Evolutionary conservation across 441 rosid genomes (phyloP).

Genomic region (Metrosideros polymorpha): DNA sequence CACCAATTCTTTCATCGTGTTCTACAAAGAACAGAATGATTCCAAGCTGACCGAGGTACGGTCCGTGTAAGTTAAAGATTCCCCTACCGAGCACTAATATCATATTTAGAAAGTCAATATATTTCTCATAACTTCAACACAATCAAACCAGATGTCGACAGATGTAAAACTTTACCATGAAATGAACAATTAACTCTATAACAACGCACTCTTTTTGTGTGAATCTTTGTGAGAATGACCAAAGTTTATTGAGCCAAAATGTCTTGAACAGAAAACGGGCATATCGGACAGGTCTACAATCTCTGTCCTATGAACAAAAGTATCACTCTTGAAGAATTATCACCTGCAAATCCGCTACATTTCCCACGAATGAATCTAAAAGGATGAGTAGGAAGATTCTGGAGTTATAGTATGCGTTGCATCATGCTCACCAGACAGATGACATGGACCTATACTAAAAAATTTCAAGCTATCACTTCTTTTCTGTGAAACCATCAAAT

Average conservation of each 20-base stretch:
- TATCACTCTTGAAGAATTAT: background rate
- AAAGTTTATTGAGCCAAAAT: background rate
- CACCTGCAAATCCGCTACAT: background rate
- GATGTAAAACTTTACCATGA: background rate
- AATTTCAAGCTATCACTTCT: too few species aligned
- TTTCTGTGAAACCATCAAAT: too few species aligned
- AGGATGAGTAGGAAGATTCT: background rate
- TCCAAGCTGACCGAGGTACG: background rate
- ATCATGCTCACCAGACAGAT: background rate
- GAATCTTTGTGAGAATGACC: background rate
- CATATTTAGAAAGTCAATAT: background rate
- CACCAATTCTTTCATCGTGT: background rate
- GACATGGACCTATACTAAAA: background rate
- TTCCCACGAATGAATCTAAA: background rate
- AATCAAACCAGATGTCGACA: background rate
- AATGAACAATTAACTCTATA: background rate
- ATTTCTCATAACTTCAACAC: background rate
- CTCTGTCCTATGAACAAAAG: background rate
- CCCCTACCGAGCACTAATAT: background rate
- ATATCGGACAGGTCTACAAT: background rate
- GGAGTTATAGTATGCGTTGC: background rate
- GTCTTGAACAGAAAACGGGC: background rate
- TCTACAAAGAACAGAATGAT: background rate
- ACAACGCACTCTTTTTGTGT: background rate
- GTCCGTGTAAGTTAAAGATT: background rate